phyloP scores from a whole-genome alignment of 2,329 filamentous ascomycete genomes.

The Fusarium liriodendri region DNA sequence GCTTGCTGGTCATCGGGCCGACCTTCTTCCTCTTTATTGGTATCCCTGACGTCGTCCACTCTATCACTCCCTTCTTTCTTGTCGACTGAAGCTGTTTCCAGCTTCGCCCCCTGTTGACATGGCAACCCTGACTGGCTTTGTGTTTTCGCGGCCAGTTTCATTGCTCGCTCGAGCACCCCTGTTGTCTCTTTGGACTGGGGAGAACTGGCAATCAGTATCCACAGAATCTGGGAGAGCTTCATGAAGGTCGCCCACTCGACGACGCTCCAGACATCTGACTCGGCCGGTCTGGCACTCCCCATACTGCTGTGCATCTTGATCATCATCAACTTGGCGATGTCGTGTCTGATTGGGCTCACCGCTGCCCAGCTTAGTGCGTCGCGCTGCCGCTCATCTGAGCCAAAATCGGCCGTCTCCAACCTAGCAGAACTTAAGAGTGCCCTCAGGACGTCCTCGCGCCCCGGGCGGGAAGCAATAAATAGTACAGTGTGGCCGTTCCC shows the following conservation, averaged over 20 bases:
- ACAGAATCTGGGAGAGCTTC: neutral
- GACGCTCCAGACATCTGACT: neutral
- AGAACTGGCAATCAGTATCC: neutral
- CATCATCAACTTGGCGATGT: neutral
- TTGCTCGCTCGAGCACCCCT: neutral
- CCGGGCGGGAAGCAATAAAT: neutral
- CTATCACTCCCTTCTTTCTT: neutral
- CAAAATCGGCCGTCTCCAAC: neutral
- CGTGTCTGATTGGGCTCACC: neutral
- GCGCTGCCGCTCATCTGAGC: neutral
- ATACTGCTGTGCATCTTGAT: neutral
- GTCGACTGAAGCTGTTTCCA: neutral
- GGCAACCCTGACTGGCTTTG: neutral
- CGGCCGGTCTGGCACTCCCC: neutral
- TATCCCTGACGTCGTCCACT: neutral
- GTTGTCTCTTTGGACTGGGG: neutral
- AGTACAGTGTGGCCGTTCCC: neutral
- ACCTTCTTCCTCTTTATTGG: neutral
- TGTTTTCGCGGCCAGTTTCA: neutral
- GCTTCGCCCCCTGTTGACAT: neutral
- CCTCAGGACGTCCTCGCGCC: neutral
- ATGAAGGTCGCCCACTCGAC: neutral
- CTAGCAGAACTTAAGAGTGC: neutral
- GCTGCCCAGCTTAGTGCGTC: neutral
- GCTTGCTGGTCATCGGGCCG: neutral